Percentiles rank a stretch among this genome's conserved stretches.
phyloP scores from a whole-genome alignment of 2,329 filamentous ascomycete species.

The Aspergillus sp. region DNA sequence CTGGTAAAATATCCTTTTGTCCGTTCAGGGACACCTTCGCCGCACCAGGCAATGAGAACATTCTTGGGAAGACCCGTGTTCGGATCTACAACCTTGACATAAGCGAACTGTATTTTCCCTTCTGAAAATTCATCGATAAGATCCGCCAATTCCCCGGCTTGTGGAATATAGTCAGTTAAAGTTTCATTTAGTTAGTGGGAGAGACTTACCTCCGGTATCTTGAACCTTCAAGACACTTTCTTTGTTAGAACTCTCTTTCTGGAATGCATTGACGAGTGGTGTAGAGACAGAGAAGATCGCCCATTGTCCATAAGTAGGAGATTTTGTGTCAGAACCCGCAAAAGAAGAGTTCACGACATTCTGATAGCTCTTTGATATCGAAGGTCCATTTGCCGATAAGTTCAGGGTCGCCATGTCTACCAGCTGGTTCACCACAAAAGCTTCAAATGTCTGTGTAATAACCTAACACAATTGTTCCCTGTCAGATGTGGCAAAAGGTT shows the following conservation, averaged over 20 bases:
- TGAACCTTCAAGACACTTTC: constrained; percentile 96
- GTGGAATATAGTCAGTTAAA: constrained; percentile 22
- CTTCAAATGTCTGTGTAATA: not conserved
- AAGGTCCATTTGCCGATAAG: constrained; percentile 75
- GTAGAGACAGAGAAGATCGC: constrained; percentile 91
- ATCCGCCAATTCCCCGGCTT: constrained; percentile 87
- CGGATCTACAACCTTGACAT: constrained; percentile 92
- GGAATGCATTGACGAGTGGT: constrained; percentile 89
- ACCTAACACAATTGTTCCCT: not conserved
- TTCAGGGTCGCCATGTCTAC: constrained; percentile 73
- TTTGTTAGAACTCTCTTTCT: constrained; percentile 75
- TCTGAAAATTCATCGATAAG: constrained; percentile 96
- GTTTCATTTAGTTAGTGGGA: too few relatives aligned
- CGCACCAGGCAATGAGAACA: constrained; percentile 94
- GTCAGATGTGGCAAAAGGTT: not conserved
- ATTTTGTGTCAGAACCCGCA: constrained; percentile 61
- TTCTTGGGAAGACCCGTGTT: constrained; percentile 88
- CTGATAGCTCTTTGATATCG: constrained; percentile 75
- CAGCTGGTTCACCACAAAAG: not conserved
- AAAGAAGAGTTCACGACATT: constrained; percentile 64
- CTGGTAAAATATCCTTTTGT: constrained; percentile 99
- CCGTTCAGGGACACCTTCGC: constrained; percentile 94
- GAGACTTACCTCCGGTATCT: constrained; percentile 72
- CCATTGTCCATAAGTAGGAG: constrained; percentile 87
- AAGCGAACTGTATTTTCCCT: constrained; percentile 94